These are phyloP conservation scores for Plectosphaerella sp. DNA, from an alignment of 2,329 filamentous ascomycete genomes.

Conservation along the genomic window DNA sequence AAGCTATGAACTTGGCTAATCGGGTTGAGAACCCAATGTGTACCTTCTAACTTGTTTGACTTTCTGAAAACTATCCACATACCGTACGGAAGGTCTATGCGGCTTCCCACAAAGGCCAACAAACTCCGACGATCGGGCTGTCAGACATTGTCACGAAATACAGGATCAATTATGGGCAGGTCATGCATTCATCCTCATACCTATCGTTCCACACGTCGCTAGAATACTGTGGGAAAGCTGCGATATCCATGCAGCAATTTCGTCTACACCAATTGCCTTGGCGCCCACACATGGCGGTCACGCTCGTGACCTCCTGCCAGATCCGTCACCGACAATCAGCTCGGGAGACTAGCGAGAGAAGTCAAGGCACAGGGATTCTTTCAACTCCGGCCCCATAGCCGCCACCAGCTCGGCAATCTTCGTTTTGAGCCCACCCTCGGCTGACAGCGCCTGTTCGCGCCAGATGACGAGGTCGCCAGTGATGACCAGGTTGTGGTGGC, in stretches of 20 bases:
- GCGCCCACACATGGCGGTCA: not conserved
- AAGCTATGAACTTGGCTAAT: not conserved
- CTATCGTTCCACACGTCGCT: no score
- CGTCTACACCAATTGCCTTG: not conserved
- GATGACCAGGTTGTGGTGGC: conserved; percentile 30
- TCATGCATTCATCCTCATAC: no score
- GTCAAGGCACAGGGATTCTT: conserved; percentile 54
- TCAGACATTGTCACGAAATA: no score
- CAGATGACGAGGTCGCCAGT: conserved; percentile 54
- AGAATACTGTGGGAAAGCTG: no score
- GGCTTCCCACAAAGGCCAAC: no score
- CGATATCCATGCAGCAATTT: no score
- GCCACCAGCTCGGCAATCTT: conserved; percentile 65
- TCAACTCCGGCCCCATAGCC: conserved; percentile 57
- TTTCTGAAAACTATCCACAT: no score
- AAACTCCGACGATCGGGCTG: no score
- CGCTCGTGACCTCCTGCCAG: not conserved
- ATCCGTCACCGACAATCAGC: conserved; percentile 1
- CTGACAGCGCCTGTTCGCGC: conserved; percentile 43
- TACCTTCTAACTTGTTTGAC: no score
- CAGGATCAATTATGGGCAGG: no score
- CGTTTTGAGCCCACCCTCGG: conserved; percentile 49
- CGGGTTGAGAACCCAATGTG: no score
- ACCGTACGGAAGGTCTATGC: no score
- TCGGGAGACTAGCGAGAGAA: conserved; percentile 25